phyloP scores from a whole-genome alignment of 2,329 filamentous ascomycete genomes.

The Ilyonectria sp. region DNA sequence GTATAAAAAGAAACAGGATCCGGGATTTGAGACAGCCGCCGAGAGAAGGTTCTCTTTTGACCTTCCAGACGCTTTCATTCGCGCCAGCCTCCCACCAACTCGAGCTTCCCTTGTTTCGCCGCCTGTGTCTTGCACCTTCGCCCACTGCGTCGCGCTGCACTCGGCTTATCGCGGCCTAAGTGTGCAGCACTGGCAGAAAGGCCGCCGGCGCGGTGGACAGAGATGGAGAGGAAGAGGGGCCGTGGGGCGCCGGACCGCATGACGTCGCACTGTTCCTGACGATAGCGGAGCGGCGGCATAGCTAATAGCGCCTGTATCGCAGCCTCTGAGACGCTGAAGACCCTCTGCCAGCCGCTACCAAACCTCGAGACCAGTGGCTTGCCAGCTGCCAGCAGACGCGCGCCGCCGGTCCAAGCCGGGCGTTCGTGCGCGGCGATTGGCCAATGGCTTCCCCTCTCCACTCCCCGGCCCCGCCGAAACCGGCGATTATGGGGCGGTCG shows the following conservation, averaged over 20 bases:
- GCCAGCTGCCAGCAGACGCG: background rate
- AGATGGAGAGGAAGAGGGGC: slow-evolving; percentile 12
- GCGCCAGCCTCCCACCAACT: slow-evolving; percentile 26
- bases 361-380: background rate
- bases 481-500: slow-evolving; percentile 35
- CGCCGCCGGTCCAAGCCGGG: slow-evolving; percentile 23
- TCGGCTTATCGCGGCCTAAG: slow-evolving; percentile 53
- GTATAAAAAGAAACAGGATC: slow-evolving; percentile 2
- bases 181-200: slow-evolving; percentile 12
- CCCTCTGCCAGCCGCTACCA: background rate
- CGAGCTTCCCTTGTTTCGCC: slow-evolving; percentile 17
- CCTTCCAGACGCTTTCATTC: slow-evolving; percentile 18
- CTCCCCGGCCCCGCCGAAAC: slow-evolving; percentile 36
- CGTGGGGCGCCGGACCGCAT: slow-evolving; percentile 39
- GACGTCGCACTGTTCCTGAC: slow-evolving; percentile 40
- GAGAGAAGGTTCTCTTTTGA: slow-evolving; percentile 9
- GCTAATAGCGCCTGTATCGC: background rate
- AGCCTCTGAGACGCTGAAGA: background rate
- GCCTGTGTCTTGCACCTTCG: slow-evolving; percentile 12
- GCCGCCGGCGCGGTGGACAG: slow-evolving; percentile 5
- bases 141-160: slow-evolving; percentile 19
- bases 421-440: slow-evolving; percentile 37
- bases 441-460: slow-evolving; percentile 38
- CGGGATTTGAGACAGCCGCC: background rate
- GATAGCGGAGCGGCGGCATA: slow-evolving; percentile 28